Evolutionary conservation across 1,139 yeast genomes (phyloP).

Genomic region (Candida tropicalis): DNA sequence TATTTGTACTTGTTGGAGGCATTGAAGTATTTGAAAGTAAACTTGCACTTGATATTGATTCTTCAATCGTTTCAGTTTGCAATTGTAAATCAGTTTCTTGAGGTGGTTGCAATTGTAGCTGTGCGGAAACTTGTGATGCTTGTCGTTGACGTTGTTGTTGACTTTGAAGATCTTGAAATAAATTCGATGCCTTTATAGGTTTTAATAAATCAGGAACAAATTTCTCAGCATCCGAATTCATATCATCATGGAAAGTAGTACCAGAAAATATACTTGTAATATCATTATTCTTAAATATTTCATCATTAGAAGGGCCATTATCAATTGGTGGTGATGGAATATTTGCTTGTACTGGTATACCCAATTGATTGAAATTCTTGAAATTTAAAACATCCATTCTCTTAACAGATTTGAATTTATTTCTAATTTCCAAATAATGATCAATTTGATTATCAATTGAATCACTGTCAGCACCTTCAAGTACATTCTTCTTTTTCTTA

Average conservation of each 20-base stretch:
- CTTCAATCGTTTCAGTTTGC: slow-evolving; percentile 19
- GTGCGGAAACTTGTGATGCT: not conserved
- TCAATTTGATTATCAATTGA: slow-evolving; percentile 38
- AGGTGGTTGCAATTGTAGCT: not conserved
- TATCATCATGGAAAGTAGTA: slow-evolving; percentile 7
- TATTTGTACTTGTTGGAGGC: slow-evolving; percentile 6
- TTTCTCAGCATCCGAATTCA: not conserved
- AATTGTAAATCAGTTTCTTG: slow-evolving; percentile 12
- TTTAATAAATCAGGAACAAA: slow-evolving; percentile 26
- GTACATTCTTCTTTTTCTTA: slow-evolving; percentile 21
- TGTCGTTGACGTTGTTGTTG: not conserved
- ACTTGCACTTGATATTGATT: slow-evolving; percentile 8
- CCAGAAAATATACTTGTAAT: slow-evolving; percentile 8
- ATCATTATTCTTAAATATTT: slow-evolving; percentile 3
- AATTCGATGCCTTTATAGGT: slow-evolving; percentile 24
- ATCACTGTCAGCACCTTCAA: slow-evolving; percentile 6
- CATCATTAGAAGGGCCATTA: not conserved
- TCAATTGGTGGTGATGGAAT: slow-evolving; percentile 5
- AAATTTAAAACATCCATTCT: slow-evolving; percentile 19
- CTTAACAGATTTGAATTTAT: slow-evolving; percentile 26
- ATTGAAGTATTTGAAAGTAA: not conserved
- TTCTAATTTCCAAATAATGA: slow-evolving; percentile 33
- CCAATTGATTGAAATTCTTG: slow-evolving; percentile 3
- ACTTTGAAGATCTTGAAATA: slow-evolving; percentile 18
- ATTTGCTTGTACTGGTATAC: slow-evolving; percentile 1